These are phyloP conservation scores for Moricandia arvensis DNA, from an alignment of 345 rosid species.

Conservation along the genomic window DNA sequence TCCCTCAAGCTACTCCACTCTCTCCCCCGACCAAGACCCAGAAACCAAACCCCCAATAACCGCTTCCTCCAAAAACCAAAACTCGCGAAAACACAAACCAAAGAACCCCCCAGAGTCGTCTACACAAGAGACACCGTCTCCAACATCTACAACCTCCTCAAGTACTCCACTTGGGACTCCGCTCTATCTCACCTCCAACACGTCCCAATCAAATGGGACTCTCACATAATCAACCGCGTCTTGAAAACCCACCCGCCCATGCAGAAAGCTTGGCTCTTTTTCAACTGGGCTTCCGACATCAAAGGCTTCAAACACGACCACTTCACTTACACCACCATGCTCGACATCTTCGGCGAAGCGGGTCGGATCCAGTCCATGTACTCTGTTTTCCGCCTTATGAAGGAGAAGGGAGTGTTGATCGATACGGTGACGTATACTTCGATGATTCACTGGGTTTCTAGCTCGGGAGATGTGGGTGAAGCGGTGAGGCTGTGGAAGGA, in stretches of 20 bases:
- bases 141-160: conserved; percentile 62
- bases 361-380: conserved; percentile 70
- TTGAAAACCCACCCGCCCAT: conserved; percentile 89
- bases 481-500: conserved; percentile 67
- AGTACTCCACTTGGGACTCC: conserved; percentile 73
- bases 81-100: not conserved
- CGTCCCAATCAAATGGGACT: conserved; percentile 68
- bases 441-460: conserved; percentile 76
- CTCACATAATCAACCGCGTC: conserved; percentile 68
- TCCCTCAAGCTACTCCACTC: conserved; percentile 39
- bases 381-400: conserved; percentile 60
- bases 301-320: conserved; percentile 78
- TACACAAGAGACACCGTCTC: conserved; percentile 58
- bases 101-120: conserved; percentile 34
- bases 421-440: conserved; percentile 81
- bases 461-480: conserved; percentile 59
- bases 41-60: too few species aligned
- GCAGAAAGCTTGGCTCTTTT: conserved; percentile 91
- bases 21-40: conserved; percentile 42
- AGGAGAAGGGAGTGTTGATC: conserved; percentile 52
- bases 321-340: conserved; percentile 89
- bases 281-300: conserved; percentile 62
- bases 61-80: too few species aligned
- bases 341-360: conserved; percentile 90
- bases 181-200: conserved; percentile 51